These are phyloP conservation scores for Dactylella cylindrospora DNA, from an alignment of 2,329 filamentous ascomycete genomes.

Conservation along the genomic window DNA sequence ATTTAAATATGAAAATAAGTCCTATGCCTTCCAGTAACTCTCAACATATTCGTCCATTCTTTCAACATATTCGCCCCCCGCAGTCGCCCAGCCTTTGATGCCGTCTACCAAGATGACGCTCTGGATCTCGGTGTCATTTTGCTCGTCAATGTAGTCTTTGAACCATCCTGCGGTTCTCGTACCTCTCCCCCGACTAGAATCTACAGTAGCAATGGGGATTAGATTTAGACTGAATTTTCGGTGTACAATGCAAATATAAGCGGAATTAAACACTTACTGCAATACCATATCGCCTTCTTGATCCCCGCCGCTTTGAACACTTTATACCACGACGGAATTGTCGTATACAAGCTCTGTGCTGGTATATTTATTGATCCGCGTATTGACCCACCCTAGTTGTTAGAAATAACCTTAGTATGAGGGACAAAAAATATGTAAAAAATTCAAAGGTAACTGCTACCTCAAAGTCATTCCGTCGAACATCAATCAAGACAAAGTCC, in stretches of 20 bases:
- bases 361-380: constrained; percentile 51
- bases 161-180: constrained; percentile 61
- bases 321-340: constrained; percentile 51
- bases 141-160: constrained; percentile 56
- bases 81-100: constrained; percentile 60
- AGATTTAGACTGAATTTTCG: neutral
- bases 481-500: constrained; percentile 55
- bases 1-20: too few species aligned
- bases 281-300: constrained; percentile 53
- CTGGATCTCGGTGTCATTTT: constrained; percentile 54
- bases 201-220: constrained; percentile 50
- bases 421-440: neutral
- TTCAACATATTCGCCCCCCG: constrained; percentile 56
- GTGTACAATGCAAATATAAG: neutral
- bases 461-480: constrained; percentile 50
- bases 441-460: neutral
- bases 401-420: neutral
- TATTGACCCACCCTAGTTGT: constrained; percentile 20
- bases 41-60: constrained; percentile 58
- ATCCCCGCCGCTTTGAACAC: constrained; percentile 50
- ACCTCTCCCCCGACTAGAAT: constrained; percentile 60
- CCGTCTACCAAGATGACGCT: constrained; percentile 59
- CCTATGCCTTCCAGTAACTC: constrained; percentile 51
- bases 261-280: constrained; percentile 50
- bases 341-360: constrained; percentile 53